phyloP scores from a whole-genome alignment of 2,329 filamentous ascomycete species.

The Venturia asperata region DNA sequence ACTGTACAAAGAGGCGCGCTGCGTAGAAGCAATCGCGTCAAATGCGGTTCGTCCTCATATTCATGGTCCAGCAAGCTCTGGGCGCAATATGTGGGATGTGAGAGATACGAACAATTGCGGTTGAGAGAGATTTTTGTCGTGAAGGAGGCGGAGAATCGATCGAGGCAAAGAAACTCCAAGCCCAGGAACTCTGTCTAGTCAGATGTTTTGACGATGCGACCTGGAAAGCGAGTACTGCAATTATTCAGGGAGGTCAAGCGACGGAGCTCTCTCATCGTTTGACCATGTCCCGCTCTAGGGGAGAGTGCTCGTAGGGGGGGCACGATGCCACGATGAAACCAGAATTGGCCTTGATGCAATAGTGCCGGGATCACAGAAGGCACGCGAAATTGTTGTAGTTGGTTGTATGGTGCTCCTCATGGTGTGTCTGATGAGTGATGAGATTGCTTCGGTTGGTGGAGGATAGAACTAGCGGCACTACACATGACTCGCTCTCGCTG shows the following conservation, averaged over 20 bases:
- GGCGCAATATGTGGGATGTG: not conserved
- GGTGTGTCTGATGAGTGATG: constrained; percentile 1
- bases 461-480: not conserved
- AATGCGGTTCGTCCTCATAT: not conserved
- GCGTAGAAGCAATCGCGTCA: not conserved
- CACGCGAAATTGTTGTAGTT: not conserved
- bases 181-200: not conserved
- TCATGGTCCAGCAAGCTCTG: constrained; percentile 9
- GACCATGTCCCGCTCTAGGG: not conserved
- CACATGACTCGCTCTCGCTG: constrained; percentile 6
- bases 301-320: not conserved
- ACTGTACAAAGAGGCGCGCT: not conserved
- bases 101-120: not conserved
- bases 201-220: not conserved
- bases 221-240: not conserved
- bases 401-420: not conserved
- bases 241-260: constrained; percentile 6
- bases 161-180: not conserved
- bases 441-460: constrained; percentile 1
- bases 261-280: constrained; percentile 7
- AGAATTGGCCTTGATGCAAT: not conserved
- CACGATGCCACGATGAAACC: not conserved
- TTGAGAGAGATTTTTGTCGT: not conserved
- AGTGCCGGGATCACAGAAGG: not conserved
- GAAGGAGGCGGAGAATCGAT: not conserved